Evolutionary conservation across 2,329 filamentous ascomycete species (phyloP), one percentile per base, ranked within the genome.

Genomic region (Diplocarpon rosae): DNA sequence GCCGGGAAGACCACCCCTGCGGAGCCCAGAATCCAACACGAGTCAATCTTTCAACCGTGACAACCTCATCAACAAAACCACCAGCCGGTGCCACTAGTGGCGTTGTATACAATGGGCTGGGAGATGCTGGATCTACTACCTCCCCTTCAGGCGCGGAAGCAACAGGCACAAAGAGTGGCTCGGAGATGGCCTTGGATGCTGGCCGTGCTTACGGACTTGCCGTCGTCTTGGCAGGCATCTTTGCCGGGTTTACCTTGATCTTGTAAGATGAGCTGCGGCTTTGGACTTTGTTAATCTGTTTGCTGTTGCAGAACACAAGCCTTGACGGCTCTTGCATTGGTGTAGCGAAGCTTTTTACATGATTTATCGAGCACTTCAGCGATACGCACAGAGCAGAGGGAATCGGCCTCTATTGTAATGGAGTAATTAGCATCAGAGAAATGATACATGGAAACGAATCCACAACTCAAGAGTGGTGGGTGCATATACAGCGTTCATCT

Each of bases 1-100:
- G 84, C 68, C 70, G 73, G 44, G 57, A 75, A 55, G 66, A 88
- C 50, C 69, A 87, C 65, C 83, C 79, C 2, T 90, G 85, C 62
- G 84, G 85, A 61, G 84, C 84, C 31, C 70, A 70, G 55, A 67
- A 74, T 59, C 84, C 85, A 12, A 73, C 64, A 34, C 69, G 68
- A 46, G 65, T 69, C 62, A 87, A 85, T 65, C 56, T 62, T 5
- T 75, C 74, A 9, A 64, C 69, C 9, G 41, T 37, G 9, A 33
- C 41, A 31, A 35, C 64, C 39, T 29, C 33, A 42, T 63, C 62
- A 24, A 64, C 61, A 5, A 58, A 57, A 14, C 63, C 69, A 11
- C 57, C 67, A 13, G 65, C 68, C 17, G 60, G 63, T 45, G 64
- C 62, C 28, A 58, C 58, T 9, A 53, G 36, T 37, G 47, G 46